phyloP scores from a whole-genome alignment of 352 stramenopile genomes.

The Phytophthora gonapodyides region DNA sequence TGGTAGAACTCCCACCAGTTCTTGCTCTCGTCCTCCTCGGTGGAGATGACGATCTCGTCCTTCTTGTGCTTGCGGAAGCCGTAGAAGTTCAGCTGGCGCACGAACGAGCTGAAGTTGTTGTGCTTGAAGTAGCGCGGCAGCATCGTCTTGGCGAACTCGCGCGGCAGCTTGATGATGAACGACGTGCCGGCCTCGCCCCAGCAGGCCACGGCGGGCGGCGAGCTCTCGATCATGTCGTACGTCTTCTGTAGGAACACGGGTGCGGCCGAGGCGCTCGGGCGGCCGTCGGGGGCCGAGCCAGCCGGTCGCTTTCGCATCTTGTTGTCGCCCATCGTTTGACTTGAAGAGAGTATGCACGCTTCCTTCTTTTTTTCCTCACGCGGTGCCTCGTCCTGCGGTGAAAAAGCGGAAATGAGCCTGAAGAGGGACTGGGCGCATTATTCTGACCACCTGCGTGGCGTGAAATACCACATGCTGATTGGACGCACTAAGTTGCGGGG shows the following conservation, averaged over 20 bases:
- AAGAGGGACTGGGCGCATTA: constrained; percentile 8
- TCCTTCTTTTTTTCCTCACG: constrained; percentile 36
- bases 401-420: constrained; percentile 42
- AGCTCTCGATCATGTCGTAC: constrained; percentile 94
- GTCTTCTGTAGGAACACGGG: constrained; percentile 93
- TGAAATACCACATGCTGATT: background rate
- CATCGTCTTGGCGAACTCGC: constrained; percentile 91
- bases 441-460: constrained; percentile 10
- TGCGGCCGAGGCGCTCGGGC: constrained; percentile 26
- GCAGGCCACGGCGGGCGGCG: constrained; percentile 65
- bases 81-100: constrained; percentile 95
- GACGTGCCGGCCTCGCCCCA: constrained; percentile 84
- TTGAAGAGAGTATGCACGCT: constrained; percentile 24
- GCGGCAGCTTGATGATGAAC: constrained; percentile 93
- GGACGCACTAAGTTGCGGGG: constrained; percentile 6
- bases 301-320: constrained; percentile 42
- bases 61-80: constrained; percentile 94
- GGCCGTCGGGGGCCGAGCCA: constrained; percentile 9
- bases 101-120: constrained; percentile 95
- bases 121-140: constrained; percentile 95
- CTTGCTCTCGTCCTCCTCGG: constrained; percentile 74
- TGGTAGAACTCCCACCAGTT: constrained; percentile 94
- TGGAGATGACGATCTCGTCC: constrained; percentile 86
- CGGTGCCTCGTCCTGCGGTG: constrained; percentile 2
- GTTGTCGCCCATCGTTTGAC: constrained; percentile 36